Conservation (phyloP, 2,329 filamentous ascomycete genomes). For the Diaporthe ampelina region DNA sequence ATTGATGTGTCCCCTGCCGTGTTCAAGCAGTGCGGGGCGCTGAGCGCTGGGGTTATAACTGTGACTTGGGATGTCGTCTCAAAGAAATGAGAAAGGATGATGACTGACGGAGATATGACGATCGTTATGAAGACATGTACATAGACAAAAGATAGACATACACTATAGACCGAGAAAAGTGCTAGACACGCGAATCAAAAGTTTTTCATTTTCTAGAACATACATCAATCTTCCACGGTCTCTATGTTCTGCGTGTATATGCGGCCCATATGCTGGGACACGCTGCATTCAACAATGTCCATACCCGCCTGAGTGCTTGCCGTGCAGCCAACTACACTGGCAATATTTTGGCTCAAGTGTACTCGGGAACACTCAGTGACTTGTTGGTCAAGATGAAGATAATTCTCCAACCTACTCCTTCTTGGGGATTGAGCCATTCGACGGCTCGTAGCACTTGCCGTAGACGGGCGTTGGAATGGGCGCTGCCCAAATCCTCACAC, state of each 20-base stretch:
- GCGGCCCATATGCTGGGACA: not conserved
- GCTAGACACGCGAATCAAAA: slow-evolving; percentile 26
- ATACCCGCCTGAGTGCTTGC: too few relatives aligned
- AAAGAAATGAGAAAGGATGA: not conserved
- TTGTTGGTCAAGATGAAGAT: too few relatives aligned
- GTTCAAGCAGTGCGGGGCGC: slow-evolving; percentile 19
- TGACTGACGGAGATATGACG: not conserved
- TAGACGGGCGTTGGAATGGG: not conserved
- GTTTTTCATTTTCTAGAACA: not conserved
- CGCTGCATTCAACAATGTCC: not conserved
- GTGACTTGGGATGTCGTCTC: slow-evolving; percentile 32
- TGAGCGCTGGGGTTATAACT: slow-evolving; percentile 27
- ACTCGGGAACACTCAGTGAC: not conserved
- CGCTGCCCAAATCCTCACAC: not conserved
- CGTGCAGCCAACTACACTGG: not conserved
- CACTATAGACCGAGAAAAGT: slow-evolving; percentile 22
- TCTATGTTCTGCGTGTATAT: not conserved
- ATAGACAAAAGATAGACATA: not conserved
- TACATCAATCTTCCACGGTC: not conserved
- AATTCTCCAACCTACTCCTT: not conserved
- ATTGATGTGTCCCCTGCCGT: slow-evolving; percentile 38
- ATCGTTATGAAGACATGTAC: not conserved
- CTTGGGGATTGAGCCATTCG: not conserved
- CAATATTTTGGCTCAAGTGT: not conserved
- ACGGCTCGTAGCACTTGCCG: not conserved